A percentile compares a stretch with the other conserved stretches of the same genome.
phyloP scores from a whole-genome alignment of 2,329 filamentous ascomycete genomes.

The Aureobasidium sp. region DNA sequence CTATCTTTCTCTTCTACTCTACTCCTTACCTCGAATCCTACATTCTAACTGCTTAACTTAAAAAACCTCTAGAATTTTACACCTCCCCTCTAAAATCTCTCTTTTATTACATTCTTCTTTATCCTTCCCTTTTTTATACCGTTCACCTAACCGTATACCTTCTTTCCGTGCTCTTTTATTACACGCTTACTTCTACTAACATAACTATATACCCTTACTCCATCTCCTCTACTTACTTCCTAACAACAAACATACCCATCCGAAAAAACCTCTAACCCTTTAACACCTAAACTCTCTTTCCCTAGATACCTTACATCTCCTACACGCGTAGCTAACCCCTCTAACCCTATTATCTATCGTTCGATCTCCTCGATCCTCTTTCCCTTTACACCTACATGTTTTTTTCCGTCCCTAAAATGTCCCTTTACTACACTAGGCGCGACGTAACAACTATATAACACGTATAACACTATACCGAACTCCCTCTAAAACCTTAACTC shows the following conservation, averaged over 20 bases:
- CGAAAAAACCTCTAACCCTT: background rate
- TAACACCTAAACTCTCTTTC: background rate
- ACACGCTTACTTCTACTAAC: background rate
- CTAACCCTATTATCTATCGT: background rate
- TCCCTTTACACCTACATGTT: background rate
- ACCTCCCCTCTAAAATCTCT: background rate
- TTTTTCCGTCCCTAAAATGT: background rate
- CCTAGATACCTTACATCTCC: background rate
- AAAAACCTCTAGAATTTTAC: background rate
- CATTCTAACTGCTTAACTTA: background rate
- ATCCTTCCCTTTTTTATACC: background rate
- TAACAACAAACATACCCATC: background rate
- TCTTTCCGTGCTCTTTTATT: background rate
- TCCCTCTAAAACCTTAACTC: background rate
- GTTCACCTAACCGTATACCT: background rate
- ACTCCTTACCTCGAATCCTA: background rate
- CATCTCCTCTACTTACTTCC: background rate
- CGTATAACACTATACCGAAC: background rate
- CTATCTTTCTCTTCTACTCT: too few relatives aligned
- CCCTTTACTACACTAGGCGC: background rate
- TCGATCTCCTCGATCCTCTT: background rate
- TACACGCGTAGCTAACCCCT: background rate
- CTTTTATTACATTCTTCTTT: background rate
- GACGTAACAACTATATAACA: background rate
- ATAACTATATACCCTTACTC: background rate